Evolutionary conservation across 1,284 basidiomycete genomes (phyloP), one percentile per base, ranked within the genome.

Genomic region (Gymnopus androsaceus): DNA sequence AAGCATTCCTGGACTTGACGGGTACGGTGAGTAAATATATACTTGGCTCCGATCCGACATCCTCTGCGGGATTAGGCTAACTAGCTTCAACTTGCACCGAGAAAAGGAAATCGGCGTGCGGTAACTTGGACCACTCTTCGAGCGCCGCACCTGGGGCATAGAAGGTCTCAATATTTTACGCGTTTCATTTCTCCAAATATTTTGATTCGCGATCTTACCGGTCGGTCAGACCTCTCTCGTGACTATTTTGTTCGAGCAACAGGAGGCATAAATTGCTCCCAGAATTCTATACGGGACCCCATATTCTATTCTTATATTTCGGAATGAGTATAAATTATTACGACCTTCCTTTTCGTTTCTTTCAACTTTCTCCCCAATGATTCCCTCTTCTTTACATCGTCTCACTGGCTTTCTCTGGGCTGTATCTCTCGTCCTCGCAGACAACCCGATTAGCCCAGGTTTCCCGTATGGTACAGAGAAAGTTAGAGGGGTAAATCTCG

Each of bases 401-500:
- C 51, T 65, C 31, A 59, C 38, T 37, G 28, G 8, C 21, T n/a
- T 38, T 11, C 2, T 54, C 15, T 48, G 45, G 17, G 45, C 53
- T 36, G 40, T 67, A n/a, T 65, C 63, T 19, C 51, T 69, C 33
- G 41, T 72, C 31, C 62, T 69, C 42, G 55, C 64, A 12, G 63
- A 64, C 48, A 36, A 65, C 41, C 67, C 73, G n/a, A 61, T 76
- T 51, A 65, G 55, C 40, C 72, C 70, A 47, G 71, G 74, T 55
- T 82, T 81, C 58, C 74, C 78, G 51, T 82, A 81, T 63, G 85
- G 85, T 28, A 75, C 76, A 2, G 63, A 80, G 67, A 84, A 83
- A 66, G 81, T 88, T 48, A 80, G 86, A 38, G 87, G 87, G 47
- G 88, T 90, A 61, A 91, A 89, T 68, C 75, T 90, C 11, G 88